Base-by-base conservation (phyloP, 768 basidiomycete species). In the Porphyrellus cyaneotinctus region DNA sequence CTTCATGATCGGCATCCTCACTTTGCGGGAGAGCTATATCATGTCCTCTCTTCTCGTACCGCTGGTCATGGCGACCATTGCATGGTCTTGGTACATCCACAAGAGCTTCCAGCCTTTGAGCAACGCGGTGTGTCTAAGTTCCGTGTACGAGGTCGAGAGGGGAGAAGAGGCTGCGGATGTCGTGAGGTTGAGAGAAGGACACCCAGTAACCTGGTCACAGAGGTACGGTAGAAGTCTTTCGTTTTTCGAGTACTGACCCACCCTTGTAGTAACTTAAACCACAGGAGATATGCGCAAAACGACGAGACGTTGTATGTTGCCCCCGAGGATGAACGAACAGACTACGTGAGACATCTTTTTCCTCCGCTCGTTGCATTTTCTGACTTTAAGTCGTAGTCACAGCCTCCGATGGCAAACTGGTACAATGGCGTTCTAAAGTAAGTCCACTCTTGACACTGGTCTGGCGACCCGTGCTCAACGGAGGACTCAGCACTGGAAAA, bases 1-100 rank as follows among this genome's bases (percentile, higher is more conserved):
- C 41, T 97, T 98, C 78, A 98, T 98, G 97, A 91, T 86, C 41
- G 95, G 95, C 43, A 88, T 97, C 59, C 97, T 99, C 75, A 85
- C 86, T 31, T 80, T 78, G 64, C 77, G 56, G 59, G 73, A 84
- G 61, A 79, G 77, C 11, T 82, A 79, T 60, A 70, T 82, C 39
- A 76, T 85, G 43, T 74, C 84, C 9, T 74, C 77, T 4, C 77
- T 85, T 23, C 78, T 97, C 52, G 74, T 81, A 0, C 95, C 95
- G 2, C 78, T 99, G 14, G 75, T 97, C 28, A 58, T 76, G 6
- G 85, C 78, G 24, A 95, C 93, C 1, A 60, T 88, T 10, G 72
- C 84, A 41, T 95, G 92, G 87, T 82, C 85, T 32, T 95, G 86
- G 82, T 84, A 83, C 52, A 83, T 88, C 43, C 77, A 85, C 65